Percentiles rank a stretch among this genome's conserved stretches.
Evolutionary conservation across 805 yeast species (phyloP).

Genomic region (Lipomyces yamadae): DNA sequence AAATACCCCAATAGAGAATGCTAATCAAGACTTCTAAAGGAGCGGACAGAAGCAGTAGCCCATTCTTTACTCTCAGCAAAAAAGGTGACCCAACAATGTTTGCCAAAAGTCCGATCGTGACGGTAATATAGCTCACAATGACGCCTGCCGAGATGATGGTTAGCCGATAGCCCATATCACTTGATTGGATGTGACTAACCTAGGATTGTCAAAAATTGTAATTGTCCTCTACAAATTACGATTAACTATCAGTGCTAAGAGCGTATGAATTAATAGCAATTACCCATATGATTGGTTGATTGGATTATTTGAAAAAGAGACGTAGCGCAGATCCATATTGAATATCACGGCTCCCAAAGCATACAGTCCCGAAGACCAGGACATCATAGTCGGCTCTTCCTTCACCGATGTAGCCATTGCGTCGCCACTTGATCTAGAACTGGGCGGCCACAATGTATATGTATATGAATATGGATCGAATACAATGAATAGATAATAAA

Average conservation of each 20-base stretch:
- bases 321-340: conserved; percentile 19
- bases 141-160: conserved; percentile 18
- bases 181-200: conserved; percentile 14
- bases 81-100: conserved; percentile 17
- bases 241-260: not conserved
- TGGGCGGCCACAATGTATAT: not conserved
- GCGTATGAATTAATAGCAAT: not conserved
- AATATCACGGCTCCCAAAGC: conserved; percentile 17
- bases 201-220: conserved; percentile 30
- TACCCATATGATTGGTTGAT: conserved; percentile 28
- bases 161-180: not conserved
- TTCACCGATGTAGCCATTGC: not conserved
- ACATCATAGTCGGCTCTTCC: conserved; percentile 6
- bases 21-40: conserved; percentile 31
- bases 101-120: conserved; percentile 26
- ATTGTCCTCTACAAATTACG: conserved; percentile 24
- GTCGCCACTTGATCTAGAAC: not conserved
- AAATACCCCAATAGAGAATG: conserved; percentile 27
- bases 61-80: conserved; percentile 17
- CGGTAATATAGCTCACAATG: conserved; percentile 26
- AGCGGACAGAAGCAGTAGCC: conserved; percentile 15
- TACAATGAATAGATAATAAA: not conserved
- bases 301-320: conserved; percentile 14
- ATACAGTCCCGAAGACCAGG: conserved; percentile 21
- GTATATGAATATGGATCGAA: not conserved